Percentiles rank a stretch among this genome's conserved stretches.
Conservation (phyloP, 1,284 basidiomycete genomes). For the Volvariella volvacea region DNA sequence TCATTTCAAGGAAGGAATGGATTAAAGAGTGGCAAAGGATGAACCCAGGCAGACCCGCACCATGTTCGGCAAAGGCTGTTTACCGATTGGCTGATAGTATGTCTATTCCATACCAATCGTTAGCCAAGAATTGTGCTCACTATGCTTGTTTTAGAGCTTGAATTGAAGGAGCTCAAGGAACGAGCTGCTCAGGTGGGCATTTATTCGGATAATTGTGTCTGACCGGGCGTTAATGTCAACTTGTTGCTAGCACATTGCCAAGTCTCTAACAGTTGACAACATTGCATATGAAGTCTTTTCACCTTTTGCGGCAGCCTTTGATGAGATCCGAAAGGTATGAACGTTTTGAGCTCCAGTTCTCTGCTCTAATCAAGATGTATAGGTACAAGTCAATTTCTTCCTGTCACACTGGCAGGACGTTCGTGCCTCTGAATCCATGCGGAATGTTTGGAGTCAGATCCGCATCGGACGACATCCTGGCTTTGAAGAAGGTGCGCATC, state of each 20-base stretch:
- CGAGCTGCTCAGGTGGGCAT: conserved; percentile 53
- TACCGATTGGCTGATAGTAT: conserved; percentile 81
- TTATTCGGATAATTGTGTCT: neutral
- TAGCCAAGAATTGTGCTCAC: neutral
- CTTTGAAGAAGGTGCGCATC: conserved; percentile 62
- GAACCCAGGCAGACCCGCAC: conserved; percentile 60
- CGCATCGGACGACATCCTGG: conserved; percentile 75
- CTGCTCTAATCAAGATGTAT: conserved; percentile 2
- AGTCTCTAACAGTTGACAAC: conserved; percentile 70
- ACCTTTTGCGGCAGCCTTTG: conserved; percentile 76
- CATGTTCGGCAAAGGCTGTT: conserved; percentile 84
- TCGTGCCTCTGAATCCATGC: conserved; percentile 74
- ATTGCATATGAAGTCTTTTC: conserved; percentile 86
- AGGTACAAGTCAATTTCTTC: conserved; percentile 76
- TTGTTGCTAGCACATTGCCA: conserved; percentile 61
- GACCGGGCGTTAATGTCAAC: conserved; percentile 5
- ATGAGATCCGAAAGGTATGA: conserved; percentile 72
- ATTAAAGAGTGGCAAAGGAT: conserved; percentile 53
- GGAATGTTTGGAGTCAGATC: conserved; percentile 78
- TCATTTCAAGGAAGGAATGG: conserved; percentile 49
- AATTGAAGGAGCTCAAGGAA: conserved; percentile 60
- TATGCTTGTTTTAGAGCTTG: conserved; percentile 44
- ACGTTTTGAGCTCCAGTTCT: neutral
- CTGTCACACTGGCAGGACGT: conserved; percentile 79
- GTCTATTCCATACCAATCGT: conserved; percentile 18